Base-by-base conservation (phyloP, 225 moss, liverwort and hornwort genomes). In the Marchantia polymorpha region DNA sequence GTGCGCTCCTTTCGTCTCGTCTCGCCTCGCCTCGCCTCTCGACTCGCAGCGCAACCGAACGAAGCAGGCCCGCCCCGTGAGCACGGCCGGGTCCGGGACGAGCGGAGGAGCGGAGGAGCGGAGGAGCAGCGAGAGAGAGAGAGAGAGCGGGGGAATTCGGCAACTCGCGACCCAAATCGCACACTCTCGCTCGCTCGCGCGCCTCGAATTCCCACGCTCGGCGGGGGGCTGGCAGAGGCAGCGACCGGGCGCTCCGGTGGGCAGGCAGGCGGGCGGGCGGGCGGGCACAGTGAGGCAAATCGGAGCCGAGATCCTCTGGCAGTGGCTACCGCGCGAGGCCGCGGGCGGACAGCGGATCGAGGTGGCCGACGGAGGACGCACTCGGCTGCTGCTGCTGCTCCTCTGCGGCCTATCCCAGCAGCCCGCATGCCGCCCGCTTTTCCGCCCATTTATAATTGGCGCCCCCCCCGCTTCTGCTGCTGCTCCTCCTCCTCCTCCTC, bases 401-500 rank as follows among this genome's bases (percentile, higher is more conserved):
- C 53, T 7, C 19, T 31, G 31, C 7, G 19, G 20, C 30, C 19
- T 31, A 69, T 46, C 47, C 47, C 47, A 48, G 47, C 66, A 16
- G 26, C 66, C 27, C 14, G 66, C 29, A 27, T 27, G 66, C 69
- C 69, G 39, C 46, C 69, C 48, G 69, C 19, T 69, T 69, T 69
- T 69, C 47, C 69, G 47, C 69, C 47, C 19, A 47, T 69, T 69
- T 69, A 69, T 47, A 69, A 69, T 69, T 69, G 69, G n/a, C n/a
- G n/a, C n/a, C n/a, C n/a, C n/a, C n/a, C n/a, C n/a, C n/a, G n/a
- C n/a, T n/a, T n/a, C n/a, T n/a, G n/a, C n/a, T n/a, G n/a, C n/a
- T n/a, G n/a, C n/a, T n/a, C n/a, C n/a, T n/a, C n/a, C n/a, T n/a
- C n/a, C 70, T 71, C 72, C 69, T 70, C 69, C 69, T 46, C 31